Conservation (phyloP, 345 rosid species). For the Durio zibethinus region DNA sequence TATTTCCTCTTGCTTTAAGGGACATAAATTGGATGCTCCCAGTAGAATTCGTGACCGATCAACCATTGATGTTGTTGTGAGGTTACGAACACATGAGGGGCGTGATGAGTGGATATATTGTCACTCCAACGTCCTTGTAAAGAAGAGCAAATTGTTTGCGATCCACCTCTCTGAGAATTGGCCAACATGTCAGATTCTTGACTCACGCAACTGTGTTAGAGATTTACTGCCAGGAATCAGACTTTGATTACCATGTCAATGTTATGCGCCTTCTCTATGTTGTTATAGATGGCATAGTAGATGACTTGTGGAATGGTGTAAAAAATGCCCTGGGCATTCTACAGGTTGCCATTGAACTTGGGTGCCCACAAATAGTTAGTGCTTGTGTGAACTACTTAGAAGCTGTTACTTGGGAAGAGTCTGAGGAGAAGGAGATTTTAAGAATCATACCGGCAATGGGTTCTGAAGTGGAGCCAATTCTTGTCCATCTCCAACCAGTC, state of each 20-base stretch:
- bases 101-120: conserved; percentile 87
- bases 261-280: conserved; percentile 66
- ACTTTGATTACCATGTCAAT: conserved; percentile 70
- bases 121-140: conserved; percentile 61
- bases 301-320: conserved; percentile 66
- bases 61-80: conserved; percentile 83
- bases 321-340: conserved; percentile 76
- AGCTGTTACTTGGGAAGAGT: conserved; percentile 96
- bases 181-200: conserved; percentile 94
- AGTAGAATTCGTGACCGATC: conserved; percentile 62
- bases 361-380: conserved; percentile 50
- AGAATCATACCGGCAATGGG: conserved; percentile 63
- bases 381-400: conserved; percentile 80
- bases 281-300: conserved; percentile 41
- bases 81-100: conserved; percentile 72
- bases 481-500: conserved; percentile 82
- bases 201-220: conserved; percentile 87
- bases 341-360: conserved; percentile 63
- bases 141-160: conserved; percentile 72
- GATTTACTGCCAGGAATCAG: conserved; percentile 71
- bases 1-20: conserved; percentile 24
- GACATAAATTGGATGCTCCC: conserved; percentile 33
- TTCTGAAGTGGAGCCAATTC: conserved; percentile 55
- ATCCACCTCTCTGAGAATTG: conserved; percentile 83
- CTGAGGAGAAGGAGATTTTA: conserved; percentile 83